These are phyloP conservation scores for Lentinula raphanica DNA, from an alignment of 768 basidiomycete genomes.

Conservation along the genomic window DNA sequence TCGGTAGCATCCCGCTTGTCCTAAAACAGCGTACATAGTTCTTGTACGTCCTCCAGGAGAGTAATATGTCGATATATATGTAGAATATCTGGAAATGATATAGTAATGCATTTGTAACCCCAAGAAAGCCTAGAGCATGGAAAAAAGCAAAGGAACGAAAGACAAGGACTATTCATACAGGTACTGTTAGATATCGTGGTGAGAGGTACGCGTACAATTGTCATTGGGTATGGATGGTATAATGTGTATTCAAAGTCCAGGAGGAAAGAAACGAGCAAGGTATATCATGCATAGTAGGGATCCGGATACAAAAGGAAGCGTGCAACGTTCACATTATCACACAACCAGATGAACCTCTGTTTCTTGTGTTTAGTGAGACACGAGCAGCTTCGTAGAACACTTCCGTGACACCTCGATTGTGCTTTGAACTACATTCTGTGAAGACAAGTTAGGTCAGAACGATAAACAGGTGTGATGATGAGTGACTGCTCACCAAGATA, in stretches of 20 bases:
- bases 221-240: not conserved
- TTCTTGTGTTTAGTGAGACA: constrained; percentile 69
- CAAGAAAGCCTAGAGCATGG: not conserved
- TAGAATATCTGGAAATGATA: not conserved
- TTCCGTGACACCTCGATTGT: constrained; percentile 90
- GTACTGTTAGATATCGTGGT: not conserved
- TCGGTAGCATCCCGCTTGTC: no score
- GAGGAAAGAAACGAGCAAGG: not conserved
- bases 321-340: constrained; percentile 38
- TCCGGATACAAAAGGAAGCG: not conserved
- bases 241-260: not conserved
- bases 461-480: no score
- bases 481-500: constrained; percentile 68
- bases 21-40: no score
- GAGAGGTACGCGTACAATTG: not conserved
- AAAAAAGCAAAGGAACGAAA: not conserved
- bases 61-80: not conserved
- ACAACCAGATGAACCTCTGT: constrained; percentile 54
- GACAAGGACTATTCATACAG: constrained; percentile 1
- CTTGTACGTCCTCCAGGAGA: no score
- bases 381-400: constrained; percentile 91
- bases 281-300: not conserved
- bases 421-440: constrained; percentile 94
- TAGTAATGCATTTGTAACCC: not conserved
- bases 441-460: not conserved